These are phyloP conservation scores for Lichtheimia hyalospora DNA, from an alignment of 371 early-diverging fungal genomes.

Conservation along the genomic window DNA sequence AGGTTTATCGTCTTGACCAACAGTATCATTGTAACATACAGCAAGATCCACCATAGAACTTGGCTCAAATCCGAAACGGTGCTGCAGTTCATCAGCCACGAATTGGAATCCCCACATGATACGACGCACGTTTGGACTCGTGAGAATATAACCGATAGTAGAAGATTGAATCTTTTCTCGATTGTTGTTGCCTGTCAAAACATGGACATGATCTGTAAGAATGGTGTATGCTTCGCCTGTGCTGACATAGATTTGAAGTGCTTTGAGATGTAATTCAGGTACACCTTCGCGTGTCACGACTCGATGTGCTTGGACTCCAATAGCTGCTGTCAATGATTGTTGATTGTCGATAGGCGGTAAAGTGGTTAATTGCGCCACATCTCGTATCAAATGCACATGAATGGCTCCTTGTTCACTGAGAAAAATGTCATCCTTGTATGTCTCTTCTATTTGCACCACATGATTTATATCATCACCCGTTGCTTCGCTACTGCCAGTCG, in stretches of 20 bases:
- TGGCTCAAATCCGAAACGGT: slow-evolving; percentile 20
- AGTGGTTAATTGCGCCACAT: slow-evolving; percentile 15
- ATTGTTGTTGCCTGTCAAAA: not conserved
- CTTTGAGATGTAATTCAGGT: slow-evolving; percentile 17
- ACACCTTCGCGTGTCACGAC: not conserved
- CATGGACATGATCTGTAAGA: slow-evolving; percentile 21
- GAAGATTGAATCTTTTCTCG: not conserved
- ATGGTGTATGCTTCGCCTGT: slow-evolving; percentile 30
- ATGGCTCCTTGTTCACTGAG: not conserved
- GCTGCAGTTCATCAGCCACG: slow-evolving; percentile 10
- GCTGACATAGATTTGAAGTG: slow-evolving; percentile 25
- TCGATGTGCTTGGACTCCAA: slow-evolving; percentile 20
- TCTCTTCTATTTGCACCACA: not conserved
- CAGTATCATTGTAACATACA: not conserved
- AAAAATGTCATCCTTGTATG: slow-evolving; percentile 1
- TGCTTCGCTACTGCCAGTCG: not conserved
- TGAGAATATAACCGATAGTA: slow-evolving; percentile 20
- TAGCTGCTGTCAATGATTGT: slow-evolving; percentile 9
- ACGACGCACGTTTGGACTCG: slow-evolving; percentile 24
- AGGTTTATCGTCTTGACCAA: too few species aligned
- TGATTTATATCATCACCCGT: not conserved
- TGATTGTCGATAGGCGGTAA: not conserved
- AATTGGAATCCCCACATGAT: slow-evolving; percentile 24
- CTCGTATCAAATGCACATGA: slow-evolving; percentile 1
- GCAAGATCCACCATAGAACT: slow-evolving; percentile 24